A percentile compares a stretch with the other conserved stretches of the same genome.
These are phyloP conservation scores for Verticillium albo-atrum DNA, from an alignment of 2,329 filamentous ascomycete genomes.

Conservation along the genomic window DNA sequence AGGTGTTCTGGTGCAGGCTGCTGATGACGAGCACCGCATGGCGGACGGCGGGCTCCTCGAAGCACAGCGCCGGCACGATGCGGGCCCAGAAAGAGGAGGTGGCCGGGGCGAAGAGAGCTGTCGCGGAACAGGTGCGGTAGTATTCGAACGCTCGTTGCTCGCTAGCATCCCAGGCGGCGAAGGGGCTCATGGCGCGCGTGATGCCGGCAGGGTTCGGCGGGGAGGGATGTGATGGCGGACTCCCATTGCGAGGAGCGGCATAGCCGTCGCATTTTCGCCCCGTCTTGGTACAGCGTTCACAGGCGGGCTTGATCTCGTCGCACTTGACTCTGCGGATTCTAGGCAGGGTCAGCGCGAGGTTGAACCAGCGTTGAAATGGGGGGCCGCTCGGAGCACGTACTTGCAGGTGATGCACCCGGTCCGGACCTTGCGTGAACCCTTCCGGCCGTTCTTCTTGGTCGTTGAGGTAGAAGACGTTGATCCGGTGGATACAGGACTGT, in stretches of 20 bases:
- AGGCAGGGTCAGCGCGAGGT: not conserved
- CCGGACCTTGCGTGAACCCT: constrained; percentile 40
- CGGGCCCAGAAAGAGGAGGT: constrained; percentile 39
- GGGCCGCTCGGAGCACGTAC: constrained; percentile 12
- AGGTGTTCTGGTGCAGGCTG: constrained; percentile 35
- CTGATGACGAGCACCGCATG: constrained; percentile 47
- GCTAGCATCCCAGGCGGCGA: constrained; percentile 7
- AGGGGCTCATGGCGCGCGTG: not conserved
- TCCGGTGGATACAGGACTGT: not conserved
- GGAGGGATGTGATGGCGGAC: not conserved
- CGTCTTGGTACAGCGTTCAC: constrained; percentile 48
- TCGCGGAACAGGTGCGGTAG: constrained; percentile 30
- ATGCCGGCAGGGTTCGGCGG: not conserved
- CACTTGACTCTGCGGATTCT: constrained; percentile 55
- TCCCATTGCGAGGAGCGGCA: constrained; percentile 1
- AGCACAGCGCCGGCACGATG: constrained; percentile 39
- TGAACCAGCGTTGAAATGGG: too few species aligned
- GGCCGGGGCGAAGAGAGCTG: constrained; percentile 31
- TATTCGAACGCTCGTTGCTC: constrained; percentile 25
- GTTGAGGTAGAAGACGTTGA: not conserved
- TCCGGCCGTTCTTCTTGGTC: constrained; percentile 19
- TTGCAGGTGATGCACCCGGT: constrained; percentile 53
- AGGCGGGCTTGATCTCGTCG: constrained; percentile 49
- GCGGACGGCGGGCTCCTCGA: constrained; percentile 38
- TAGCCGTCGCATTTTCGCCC: constrained; percentile 56